Percentiles rank a stretch among this genome's conserved stretches.
These are phyloP conservation scores for Tanozyma kutaoensis DNA, from an alignment of 805 yeast species.

Conservation along the genomic window DNA sequence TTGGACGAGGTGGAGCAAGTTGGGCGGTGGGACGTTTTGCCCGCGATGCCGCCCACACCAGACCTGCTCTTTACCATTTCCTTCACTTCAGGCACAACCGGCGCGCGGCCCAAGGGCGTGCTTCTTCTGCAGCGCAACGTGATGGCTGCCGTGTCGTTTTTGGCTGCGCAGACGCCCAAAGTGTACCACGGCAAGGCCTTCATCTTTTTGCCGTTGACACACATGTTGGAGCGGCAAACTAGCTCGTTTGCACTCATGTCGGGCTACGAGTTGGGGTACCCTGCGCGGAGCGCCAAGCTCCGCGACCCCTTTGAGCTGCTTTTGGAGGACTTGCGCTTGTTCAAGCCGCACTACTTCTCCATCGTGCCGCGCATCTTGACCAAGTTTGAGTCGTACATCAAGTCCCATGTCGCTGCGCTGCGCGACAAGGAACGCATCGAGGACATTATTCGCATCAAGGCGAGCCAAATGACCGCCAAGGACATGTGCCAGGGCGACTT, in stretches of 20 bases:
- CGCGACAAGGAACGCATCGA: too few species aligned
- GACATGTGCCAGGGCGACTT: not conserved
- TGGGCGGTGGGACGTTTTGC: conserved; percentile 17
- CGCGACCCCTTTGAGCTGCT: conserved; percentile 7
- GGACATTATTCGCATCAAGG: too few species aligned
- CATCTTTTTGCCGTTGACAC: conserved; percentile 43
- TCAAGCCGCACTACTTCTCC: conserved; percentile 15
- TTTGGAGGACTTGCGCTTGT: conserved; percentile 14
- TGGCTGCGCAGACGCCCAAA: conserved; percentile 12
- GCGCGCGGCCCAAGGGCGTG: conserved; percentile 52
- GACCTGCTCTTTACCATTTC: conserved; percentile 42
- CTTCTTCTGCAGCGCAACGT: conserved; percentile 38
- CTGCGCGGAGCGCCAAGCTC: too few species aligned
- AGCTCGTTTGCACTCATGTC: conserved; percentile 27
- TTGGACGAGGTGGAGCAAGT: conserved; percentile 16
- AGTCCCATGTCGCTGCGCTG: conserved; percentile 4
- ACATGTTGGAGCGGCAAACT: conserved; percentile 39
- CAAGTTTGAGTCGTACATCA: conserved; percentile 29
- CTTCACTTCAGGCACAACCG: conserved; percentile 64
- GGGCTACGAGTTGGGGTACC: conserved; percentile 43
- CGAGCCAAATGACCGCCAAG: too few species aligned
- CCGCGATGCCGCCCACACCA: conserved; percentile 32
- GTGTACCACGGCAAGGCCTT: conserved; percentile 3
- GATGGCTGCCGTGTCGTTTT: conserved; percentile 30
- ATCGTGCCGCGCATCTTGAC: conserved; percentile 27